Conservation (phyloP, 495 filamentous ascomycete species). For the Aspergillus sparsus region DNA sequence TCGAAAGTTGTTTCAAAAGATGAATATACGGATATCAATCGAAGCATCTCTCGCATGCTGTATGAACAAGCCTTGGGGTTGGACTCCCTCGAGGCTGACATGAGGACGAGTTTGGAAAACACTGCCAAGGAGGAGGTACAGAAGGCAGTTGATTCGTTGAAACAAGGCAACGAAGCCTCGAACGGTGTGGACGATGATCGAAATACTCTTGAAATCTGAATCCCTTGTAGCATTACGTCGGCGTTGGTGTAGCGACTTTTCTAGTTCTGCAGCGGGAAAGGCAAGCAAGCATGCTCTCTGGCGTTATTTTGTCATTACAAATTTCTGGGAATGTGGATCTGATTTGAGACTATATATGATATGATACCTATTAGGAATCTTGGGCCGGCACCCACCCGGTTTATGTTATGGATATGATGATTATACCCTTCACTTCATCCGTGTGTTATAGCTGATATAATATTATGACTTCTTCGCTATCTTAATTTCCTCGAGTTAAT, state of each 20-base stretch:
- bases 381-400: neutral
- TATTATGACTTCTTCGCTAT: neutral
- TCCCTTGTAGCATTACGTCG: slow-evolving; percentile 18
- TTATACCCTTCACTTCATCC: slow-evolving; percentile 3
- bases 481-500: neutral
- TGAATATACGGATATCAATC: slow-evolving; percentile 86
- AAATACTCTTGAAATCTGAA: slow-evolving; percentile 16
- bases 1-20: slow-evolving; percentile 70
- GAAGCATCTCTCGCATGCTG: slow-evolving; percentile 76
- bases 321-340: neutral
- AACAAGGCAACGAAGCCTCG: slow-evolving; percentile 29
- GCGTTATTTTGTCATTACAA: slow-evolving; percentile 14
- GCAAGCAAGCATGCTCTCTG: slow-evolving; percentile 16
- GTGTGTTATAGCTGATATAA: slow-evolving; percentile 3
- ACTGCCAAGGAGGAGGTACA: slow-evolving; percentile 74
- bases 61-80: slow-evolving; percentile 75
- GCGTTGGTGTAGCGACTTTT: slow-evolving; percentile 24
- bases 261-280: slow-evolving; percentile 5
- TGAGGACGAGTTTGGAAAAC: slow-evolving; percentile 64
- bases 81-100: slow-evolving; percentile 55
- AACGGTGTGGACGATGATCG: slow-evolving; percentile 23
- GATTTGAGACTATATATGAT: neutral
- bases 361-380: neutral
- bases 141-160: slow-evolving; percentile 53
- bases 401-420: slow-evolving; percentile 4